Base-by-base conservation (phyloP, 2,329 filamentous ascomycete species). In the Blastomyces emzantsi region DNA sequence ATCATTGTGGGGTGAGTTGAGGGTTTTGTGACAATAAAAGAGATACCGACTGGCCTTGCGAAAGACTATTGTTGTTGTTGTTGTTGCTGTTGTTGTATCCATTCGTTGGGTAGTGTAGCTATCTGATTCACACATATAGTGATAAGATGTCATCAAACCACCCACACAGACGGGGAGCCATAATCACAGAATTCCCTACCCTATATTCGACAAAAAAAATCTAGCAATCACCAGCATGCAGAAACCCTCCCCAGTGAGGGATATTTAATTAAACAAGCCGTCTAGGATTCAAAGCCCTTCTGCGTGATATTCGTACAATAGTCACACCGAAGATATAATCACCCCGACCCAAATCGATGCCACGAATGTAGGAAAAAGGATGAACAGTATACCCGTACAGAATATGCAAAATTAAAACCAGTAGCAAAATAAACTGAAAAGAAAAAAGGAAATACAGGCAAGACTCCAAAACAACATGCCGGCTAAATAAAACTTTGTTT, bases 401-500 rank as follows among this genome's bases (percentile, higher is more conserved):
- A 58, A 43, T 30, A 49, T 33, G 43, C 7, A n/a, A 28, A 17
- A 58, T 43, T 43, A 47, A 60, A 60, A 19, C 30, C 7, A 33
- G n/a, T 9, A 33, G 30, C 15, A 17, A 57, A 25, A 25, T 6
- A 25, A 57, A 33, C 36, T 39, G 9, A 49, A 55, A 13, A n/a
- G 1, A 4, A 36, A 2, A n/a, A 39, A n/a, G 19, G 5, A 15
- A 36, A 56, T 8, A 39, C 30, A 39, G 54, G 33, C 1, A 39
- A n/a, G 30, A 56, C 54, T 39, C 28, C 54, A 56, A 54, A 25
- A 39, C 39, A 59, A n/a, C 41, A n/a, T 47, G 43, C 41, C 43
- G 41, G 30, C 58, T 60, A 60, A 60, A 60, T 49, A 25, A 47
- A 25, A 33, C 49, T 22, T 25, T n/a, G 17, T 56, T 49, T 49